A percentile compares a stretch with the other conserved stretches of the same genome.
Evolutionary conservation across 805 yeast genomes (phyloP).

Genomic region (Candida palmyrensis): DNA sequence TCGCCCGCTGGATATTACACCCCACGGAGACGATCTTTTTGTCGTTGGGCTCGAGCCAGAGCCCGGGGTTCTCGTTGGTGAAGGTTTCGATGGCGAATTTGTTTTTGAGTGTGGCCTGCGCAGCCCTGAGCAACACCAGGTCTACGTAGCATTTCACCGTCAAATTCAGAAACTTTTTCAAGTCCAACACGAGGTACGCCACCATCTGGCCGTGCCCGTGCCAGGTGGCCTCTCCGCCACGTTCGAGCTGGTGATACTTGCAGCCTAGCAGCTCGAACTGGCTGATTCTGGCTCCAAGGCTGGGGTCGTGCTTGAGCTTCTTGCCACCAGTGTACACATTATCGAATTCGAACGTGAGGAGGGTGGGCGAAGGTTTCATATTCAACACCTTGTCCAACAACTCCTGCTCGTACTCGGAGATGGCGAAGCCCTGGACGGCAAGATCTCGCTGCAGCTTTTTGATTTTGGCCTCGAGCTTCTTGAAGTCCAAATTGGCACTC

Average conservation of each 20-base stretch:
- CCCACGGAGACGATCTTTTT: constrained; percentile 86
- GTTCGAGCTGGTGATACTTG: constrained; percentile 64
- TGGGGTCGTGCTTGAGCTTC: constrained; percentile 56
- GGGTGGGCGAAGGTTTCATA: constrained; percentile 56
- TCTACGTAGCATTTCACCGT: constrained; percentile 62
- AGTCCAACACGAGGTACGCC: constrained; percentile 66
- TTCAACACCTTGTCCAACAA: constrained; percentile 32
- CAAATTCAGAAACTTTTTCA: constrained; percentile 52
- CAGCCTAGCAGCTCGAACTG: constrained; percentile 40
- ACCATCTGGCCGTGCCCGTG: constrained; percentile 97
- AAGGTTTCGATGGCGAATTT: constrained; percentile 39
- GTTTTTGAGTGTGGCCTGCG: constrained; percentile 42
- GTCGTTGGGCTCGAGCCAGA: constrained; percentile 57
- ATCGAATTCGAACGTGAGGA: constrained; percentile 78
- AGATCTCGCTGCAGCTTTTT: constrained; percentile 33
- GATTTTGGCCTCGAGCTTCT: constrained; percentile 47
- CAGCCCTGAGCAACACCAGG: constrained; percentile 52
- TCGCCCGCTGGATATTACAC: constrained; percentile 73
- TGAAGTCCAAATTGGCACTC: constrained; percentile 52
- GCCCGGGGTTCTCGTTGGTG: constrained; percentile 76
- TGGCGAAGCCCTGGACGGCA: constrained; percentile 30
- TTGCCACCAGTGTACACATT: constrained; percentile 92
- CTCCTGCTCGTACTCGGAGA: constrained; percentile 44
- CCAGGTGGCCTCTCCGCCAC: constrained; percentile 96
- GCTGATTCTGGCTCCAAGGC: constrained; percentile 21